Conservation (phyloP, 225 moss, liverwort and hornwort genomes). For the Pseudoscleropodium purum region DNA sequence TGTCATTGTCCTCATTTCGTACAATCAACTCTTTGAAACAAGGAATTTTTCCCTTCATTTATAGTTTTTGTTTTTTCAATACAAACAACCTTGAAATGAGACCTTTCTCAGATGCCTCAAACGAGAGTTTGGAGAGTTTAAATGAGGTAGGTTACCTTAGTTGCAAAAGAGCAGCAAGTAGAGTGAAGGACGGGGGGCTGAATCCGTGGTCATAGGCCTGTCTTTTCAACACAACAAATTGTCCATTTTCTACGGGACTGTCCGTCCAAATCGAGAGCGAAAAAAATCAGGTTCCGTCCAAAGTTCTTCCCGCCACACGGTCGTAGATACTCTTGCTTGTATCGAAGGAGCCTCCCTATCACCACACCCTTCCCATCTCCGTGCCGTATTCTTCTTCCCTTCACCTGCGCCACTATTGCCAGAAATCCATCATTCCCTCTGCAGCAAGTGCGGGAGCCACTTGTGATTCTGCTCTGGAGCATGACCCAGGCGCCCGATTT, state of each 20-base stretch:
- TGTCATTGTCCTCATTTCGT: too few relatives aligned
- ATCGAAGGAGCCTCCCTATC: not conserved
- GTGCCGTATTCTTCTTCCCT: not conserved
- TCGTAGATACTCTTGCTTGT: not conserved
- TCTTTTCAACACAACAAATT: not conserved
- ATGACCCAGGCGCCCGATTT: not conserved
- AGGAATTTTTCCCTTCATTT: not conserved
- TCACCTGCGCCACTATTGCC: not conserved
- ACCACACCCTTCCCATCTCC: not conserved
- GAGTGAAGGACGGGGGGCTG: not conserved
- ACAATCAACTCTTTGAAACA: not conserved
- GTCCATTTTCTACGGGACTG: too few relatives aligned
- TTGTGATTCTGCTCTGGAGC: not conserved
- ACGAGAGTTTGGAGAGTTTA: not conserved
- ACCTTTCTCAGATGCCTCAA: not conserved
- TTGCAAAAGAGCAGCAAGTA: too few relatives aligned
- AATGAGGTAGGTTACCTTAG: not conserved
- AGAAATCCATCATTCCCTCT: not conserved
- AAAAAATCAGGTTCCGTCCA: not conserved
- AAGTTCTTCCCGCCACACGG: conserved; percentile 1
- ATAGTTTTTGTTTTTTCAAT: not conserved
- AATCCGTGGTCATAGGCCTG: not conserved
- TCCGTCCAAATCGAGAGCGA: not conserved
- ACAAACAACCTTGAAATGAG: rapidly evolving
- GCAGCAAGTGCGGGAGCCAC: not conserved